Evolutionary conservation across 2,329 filamentous ascomycete genomes (phyloP), one percentile per base, ranked within the genome.

Genomic region (Periconia sp.): DNA sequence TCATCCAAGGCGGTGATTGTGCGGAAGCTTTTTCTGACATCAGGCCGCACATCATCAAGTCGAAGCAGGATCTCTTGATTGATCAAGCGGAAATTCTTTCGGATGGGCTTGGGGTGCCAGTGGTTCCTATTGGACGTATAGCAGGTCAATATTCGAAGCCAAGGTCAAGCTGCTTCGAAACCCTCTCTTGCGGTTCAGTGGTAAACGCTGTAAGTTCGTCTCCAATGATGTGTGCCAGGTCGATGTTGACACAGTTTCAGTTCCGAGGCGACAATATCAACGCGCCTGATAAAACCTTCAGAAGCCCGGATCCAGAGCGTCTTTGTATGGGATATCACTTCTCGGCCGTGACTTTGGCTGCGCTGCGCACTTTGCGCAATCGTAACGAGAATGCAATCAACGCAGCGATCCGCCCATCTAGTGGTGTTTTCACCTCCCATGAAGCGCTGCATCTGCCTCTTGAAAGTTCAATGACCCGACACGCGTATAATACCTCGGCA

Each of bases 61-160:
- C 19, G 20, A 47, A 47, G 20, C 14, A 35, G 6, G 18, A 14
- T 6, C 30, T 47, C n/a, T 19, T 47, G 15, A 23, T 50, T 33
- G 18, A 30, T 15, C 51, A 58, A 19, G 47, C 52, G 20, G 14
- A 31, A 14, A 40, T 35, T 27, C 27, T 40, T 7, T 17, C 45
- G 18, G 14, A 35, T 11, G 45, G 45, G 11, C 18, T 47, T 11
- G 49, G 18, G 2, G 18, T 50, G 17, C 56, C 56, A 11, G 50
- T 60, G 30, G 44, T 50, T 31, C 20, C 41, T 19, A 33, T 58
- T 33, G 57, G 56, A 20, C 55, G 57, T 47, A 59, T 60, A 37
- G 57, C 57, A 41, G 57, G 57, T 13, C 56, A 60, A 50, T 60
- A 60, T 40, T 45, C 56, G 20, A 60, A 60, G 44, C 56, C 57